These are phyloP conservation scores for Epichloe baconii DNA, from an alignment of 2,329 filamentous ascomycete species.

Conservation along the genomic window DNA sequence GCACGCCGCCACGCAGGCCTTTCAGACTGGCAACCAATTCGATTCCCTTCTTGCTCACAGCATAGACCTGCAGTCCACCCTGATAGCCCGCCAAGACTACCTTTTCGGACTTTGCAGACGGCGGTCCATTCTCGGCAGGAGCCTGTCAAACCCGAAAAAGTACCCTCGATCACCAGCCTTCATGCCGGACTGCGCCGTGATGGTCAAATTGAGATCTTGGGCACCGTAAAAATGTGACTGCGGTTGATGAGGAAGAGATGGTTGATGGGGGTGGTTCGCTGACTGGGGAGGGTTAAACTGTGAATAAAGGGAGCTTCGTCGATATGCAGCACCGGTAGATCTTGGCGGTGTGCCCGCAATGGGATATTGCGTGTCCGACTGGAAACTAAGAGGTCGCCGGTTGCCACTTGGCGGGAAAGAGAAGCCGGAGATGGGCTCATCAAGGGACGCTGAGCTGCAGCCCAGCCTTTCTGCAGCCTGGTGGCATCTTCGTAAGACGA, in stretches of 20 bases:
- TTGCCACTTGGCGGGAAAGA: slow-evolving; percentile 23
- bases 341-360: slow-evolving; percentile 27
- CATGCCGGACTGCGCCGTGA: slow-evolving; percentile 40
- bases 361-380: slow-evolving; percentile 34
- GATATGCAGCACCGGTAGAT: slow-evolving; percentile 20
- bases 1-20: slow-evolving; percentile 65
- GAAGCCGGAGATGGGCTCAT: slow-evolving; percentile 32
- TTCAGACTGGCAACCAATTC: slow-evolving; percentile 58
- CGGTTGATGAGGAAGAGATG: slow-evolving; percentile 60
- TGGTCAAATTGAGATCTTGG: slow-evolving; percentile 61
- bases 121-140: slow-evolving; percentile 31
- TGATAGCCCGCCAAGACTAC: slow-evolving; percentile 68
- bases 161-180: slow-evolving; percentile 57
- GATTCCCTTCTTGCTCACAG: slow-evolving; percentile 57
- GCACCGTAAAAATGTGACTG: slow-evolving; percentile 67
- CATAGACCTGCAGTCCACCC: slow-evolving; percentile 64
- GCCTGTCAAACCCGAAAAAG: slow-evolving; percentile 68
- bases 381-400: slow-evolving; percentile 40
- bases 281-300: slow-evolving; percentile 32
- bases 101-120: slow-evolving; percentile 36
- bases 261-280: slow-evolving; percentile 30
- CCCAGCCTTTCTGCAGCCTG: slow-evolving; percentile 29
- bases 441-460: slow-evolving; percentile 32
- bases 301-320: slow-evolving; percentile 38
- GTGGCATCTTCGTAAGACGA: slow-evolving; percentile 37